Conservation (phyloP, 805 yeast species). For the Kuraishia hungarica region DNA sequence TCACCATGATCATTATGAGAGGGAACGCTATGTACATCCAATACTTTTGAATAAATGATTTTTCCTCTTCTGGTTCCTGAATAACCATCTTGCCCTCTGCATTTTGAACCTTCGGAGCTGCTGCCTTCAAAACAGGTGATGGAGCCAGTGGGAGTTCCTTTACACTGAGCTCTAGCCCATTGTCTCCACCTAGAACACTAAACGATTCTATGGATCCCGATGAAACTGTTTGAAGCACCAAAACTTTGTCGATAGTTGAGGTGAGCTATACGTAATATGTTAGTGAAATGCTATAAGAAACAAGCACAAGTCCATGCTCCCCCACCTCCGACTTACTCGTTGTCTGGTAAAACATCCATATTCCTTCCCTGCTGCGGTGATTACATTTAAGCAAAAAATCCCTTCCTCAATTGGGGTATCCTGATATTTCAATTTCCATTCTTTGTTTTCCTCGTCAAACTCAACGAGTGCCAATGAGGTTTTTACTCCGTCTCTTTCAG, state of each 20-base stretch:
- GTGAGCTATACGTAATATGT: neutral
- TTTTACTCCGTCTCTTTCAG: neutral
- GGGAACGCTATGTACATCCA: constrained; percentile 57
- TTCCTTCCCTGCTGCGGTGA: neutral
- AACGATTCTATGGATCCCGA: neutral
- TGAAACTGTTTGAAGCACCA: neutral
- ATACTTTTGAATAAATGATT: constrained; percentile 49
- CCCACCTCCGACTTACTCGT: neutral
- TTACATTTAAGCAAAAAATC: neutral
- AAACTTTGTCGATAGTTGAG: neutral
- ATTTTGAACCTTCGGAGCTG: neutral
- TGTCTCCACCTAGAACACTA: neutral
- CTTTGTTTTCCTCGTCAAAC: neutral
- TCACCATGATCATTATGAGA: constrained; percentile 26
- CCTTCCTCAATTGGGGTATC: neutral
- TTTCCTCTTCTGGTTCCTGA: constrained; percentile 9
- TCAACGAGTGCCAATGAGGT: neutral
- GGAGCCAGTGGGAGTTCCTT: neutral
- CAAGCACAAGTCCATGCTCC: no score
- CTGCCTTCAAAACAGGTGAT: neutral
- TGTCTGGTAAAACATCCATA: neutral
- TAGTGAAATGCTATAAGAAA: no score
- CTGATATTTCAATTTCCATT: neutral
- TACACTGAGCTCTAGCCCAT: neutral
- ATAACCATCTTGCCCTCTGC: neutral